These are phyloP conservation scores for Phytophthora podocarpi DNA, from an alignment of 352 stramenopile genomes.

Conservation along the genomic window DNA sequence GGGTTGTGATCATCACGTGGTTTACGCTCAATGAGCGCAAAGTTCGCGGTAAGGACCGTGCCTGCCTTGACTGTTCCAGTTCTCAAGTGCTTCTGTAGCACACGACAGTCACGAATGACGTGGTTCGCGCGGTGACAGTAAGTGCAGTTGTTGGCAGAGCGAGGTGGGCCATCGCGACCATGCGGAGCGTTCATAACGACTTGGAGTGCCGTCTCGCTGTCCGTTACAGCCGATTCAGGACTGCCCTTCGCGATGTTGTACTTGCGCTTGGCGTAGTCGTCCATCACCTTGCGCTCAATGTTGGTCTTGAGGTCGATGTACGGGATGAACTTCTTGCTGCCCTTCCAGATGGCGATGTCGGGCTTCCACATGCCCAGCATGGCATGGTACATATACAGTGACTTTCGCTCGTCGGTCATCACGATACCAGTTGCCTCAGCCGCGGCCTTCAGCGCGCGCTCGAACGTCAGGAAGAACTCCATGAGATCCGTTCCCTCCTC, in stretches of 20 bases:
- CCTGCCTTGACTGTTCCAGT: constrained; percentile 12
- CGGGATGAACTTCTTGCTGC: constrained; percentile 17
- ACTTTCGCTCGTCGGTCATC: constrained; percentile 19
- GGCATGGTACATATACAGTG: constrained; percentile 7
- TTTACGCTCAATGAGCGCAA: background rate
- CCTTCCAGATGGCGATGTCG: constrained; percentile 6
- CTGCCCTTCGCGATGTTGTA: constrained; percentile 10
- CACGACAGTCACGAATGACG: constrained; percentile 12
- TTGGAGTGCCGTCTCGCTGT: background rate
- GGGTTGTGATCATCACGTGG: background rate
- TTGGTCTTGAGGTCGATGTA: too few species aligned
- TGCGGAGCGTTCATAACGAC: background rate
- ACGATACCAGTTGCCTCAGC: background rate
- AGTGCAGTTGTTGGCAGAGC: background rate
- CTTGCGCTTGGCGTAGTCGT: background rate
- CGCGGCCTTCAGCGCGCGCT: constrained; percentile 1
- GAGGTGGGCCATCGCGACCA: background rate
- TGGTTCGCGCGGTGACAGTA: constrained; percentile 7
- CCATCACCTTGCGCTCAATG: constrained; percentile 14
- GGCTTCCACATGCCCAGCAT: constrained; percentile 18
- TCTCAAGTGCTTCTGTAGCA: constrained; percentile 14
- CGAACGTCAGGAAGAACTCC: constrained; percentile 17
- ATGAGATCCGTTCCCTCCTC: constrained; percentile 20
- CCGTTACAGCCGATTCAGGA: background rate
- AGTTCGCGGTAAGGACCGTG: constrained; percentile 14